Base-by-base conservation (phyloP, 129 eudicot genomes). In the Chrysanthemum lavandulifolium region DNA sequence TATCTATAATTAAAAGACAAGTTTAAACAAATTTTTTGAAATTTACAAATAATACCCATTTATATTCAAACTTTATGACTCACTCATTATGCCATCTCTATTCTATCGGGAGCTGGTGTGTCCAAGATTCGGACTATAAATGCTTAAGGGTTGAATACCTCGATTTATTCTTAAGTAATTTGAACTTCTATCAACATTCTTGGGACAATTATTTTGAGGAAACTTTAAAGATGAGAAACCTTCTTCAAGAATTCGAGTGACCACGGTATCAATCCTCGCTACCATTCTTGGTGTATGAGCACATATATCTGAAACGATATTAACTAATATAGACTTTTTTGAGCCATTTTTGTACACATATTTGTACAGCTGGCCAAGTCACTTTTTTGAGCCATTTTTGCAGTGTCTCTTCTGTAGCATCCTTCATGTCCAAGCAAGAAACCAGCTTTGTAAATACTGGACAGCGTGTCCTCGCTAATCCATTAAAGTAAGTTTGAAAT, bases 381-480 rank as follows among this genome's bases (percentile, higher is more conserved):
- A 33, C 68, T 49, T 18, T 43, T 57, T 78, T 64, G 13, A 18
- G 47, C 73, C 48, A 13, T 65, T 59, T 33, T 13, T 82, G 85
- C 94, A 94, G 99, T 90, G 99, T 88, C 14, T 94, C 99, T 72
- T 94, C 99, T 10, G 83, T 94, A 67, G 99, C 99, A n/a, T 94
- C 91, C 18, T 94, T 94, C 86, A 90, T 94, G 99, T 94, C 97
- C 50, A 94, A 88, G 76, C 97, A 94, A 82, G 99, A 94, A 82
- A 76, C 96, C 65, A 90, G 99, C 73, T 94, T 94, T 73, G 99
- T 94, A 50, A 94, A 97, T 58, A 91, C 90, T 83, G 99, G 97
- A 40, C 99, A 94, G 85, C 97, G 99, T 79, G 93, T 94, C 27
- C 85, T 94, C 63, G 94, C 99, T 7, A 94, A 83, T 81, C 99